Percentiles rank a stretch among this genome's conserved stretches.
Evolutionary conservation across 2,329 filamentous ascomycete species (phyloP).

Genomic region (Fusarium irregulare): DNA sequence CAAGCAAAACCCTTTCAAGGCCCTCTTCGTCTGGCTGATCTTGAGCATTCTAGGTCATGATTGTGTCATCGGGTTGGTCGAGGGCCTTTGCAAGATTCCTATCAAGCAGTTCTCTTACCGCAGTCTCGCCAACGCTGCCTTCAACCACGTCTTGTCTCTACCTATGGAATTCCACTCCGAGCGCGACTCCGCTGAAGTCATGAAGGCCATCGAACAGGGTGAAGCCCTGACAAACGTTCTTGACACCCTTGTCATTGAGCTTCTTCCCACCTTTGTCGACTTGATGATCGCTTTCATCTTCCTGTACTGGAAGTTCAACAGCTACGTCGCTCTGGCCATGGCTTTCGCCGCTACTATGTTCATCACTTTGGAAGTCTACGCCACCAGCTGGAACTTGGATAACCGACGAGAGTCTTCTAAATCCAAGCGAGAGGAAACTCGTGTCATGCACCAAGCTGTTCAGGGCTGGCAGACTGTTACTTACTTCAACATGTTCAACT

Average conservation of each 20-base stretch:
- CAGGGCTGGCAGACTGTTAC: constrained; percentile 69
- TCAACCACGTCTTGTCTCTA: constrained; percentile 74
- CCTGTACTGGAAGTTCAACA: constrained; percentile 71
- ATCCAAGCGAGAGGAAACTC: constrained; percentile 60
- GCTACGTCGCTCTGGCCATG: constrained; percentile 63
- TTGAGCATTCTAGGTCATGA: constrained; percentile 26
- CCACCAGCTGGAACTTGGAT: constrained; percentile 53
- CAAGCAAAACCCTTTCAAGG: constrained; percentile 34
- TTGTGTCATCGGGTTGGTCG: constrained; percentile 25
- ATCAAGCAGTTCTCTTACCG: constrained; percentile 59
- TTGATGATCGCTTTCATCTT: constrained; percentile 69
- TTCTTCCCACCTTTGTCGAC: constrained; percentile 72
- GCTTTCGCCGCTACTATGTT: constrained; percentile 35
- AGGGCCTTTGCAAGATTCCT: constrained; percentile 48
- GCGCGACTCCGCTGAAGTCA: constrained; percentile 72
- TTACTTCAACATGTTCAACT: constrained; percentile 54
- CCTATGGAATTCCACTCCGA: constrained; percentile 77
- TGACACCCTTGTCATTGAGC: constrained; percentile 68
- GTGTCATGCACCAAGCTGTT: constrained; percentile 67
- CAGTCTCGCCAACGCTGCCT: constrained; percentile 69
- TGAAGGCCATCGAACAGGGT: constrained; percentile 73
- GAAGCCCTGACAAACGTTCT: constrained; percentile 68
- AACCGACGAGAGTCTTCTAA: constrained; percentile 54
- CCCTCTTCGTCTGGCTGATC: constrained; percentile 36
- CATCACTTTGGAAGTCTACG: constrained; percentile 44